phyloP scores from a whole-genome alignment of 2,329 filamentous ascomycete genomes.

The Exophiala xenobiotica region DNA sequence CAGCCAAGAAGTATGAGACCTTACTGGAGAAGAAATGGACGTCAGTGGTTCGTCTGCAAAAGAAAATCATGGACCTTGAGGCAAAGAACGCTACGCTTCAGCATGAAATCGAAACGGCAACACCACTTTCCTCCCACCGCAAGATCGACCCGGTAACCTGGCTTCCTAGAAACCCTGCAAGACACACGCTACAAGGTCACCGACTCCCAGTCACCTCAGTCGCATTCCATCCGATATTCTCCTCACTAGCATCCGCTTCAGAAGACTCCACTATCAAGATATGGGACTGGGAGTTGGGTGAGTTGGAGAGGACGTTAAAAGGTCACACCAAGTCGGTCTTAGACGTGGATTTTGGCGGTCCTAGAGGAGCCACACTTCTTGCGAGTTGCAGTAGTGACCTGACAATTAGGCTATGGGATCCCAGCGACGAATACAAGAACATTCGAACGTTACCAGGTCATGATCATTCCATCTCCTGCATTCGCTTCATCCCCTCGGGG shows the following conservation, averaged over 20 bases:
- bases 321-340: conserved; percentile 86
- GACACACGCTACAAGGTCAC: conserved; percentile 81
- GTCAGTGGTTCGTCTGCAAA: conserved; percentile 88
- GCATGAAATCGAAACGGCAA: conserved; percentile 79
- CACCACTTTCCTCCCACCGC: conserved; percentile 72
- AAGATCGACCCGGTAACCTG: conserved; percentile 81
- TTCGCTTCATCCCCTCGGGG: conserved; percentile 83
- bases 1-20: conserved; percentile 90
- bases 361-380: conserved; percentile 73
- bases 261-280: conserved; percentile 95
- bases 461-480: conserved; percentile 85
- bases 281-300: conserved; percentile 94
- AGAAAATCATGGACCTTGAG: conserved; percentile 97
- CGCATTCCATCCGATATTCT: conserved; percentile 90
- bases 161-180: conserved; percentile 79
- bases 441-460: conserved; percentile 87
- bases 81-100: conserved; percentile 70
- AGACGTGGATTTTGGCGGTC: conserved; percentile 87
- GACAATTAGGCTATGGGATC: conserved; percentile 94
- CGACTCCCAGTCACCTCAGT: conserved; percentile 79
- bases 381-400: conserved; percentile 84
- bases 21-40: conserved; percentile 99
- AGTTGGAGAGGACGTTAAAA: conserved; percentile 86
- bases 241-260: conserved; percentile 82
- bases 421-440: conserved; percentile 89